phyloP scores from a whole-genome alignment of 768 basidiomycete species.

The Boletus pseudopeckii region DNA sequence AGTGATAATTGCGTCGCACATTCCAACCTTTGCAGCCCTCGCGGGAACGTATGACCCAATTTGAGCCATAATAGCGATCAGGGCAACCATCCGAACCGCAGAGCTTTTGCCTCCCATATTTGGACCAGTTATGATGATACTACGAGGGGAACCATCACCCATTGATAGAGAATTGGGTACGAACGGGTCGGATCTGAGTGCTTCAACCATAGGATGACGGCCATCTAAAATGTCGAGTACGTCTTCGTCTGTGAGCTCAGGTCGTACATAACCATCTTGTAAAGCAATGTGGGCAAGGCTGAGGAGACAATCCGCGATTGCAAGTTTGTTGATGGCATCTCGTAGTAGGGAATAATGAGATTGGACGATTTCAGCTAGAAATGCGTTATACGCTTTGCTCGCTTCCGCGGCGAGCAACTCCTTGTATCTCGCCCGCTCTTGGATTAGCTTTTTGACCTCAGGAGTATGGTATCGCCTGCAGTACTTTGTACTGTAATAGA shows the following conservation, averaged over 20 bases:
- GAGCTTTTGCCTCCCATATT: slow-evolving; percentile 91
- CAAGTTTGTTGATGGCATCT: slow-evolving; percentile 75
- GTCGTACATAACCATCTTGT: slow-evolving; percentile 73
- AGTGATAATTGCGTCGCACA: slow-evolving; percentile 82
- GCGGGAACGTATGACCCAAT: slow-evolving; percentile 95
- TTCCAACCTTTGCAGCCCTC: slow-evolving; percentile 61
- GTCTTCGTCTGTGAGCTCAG: slow-evolving; percentile 66
- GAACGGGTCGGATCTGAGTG: slow-evolving; percentile 72
- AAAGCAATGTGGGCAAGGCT: slow-evolving; percentile 81
- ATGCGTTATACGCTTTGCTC: slow-evolving; percentile 59
- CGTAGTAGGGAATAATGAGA: slow-evolving; percentile 71
- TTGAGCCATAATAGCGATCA: slow-evolving; percentile 75
- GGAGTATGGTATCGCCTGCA: slow-evolving; percentile 77
- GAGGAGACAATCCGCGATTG: slow-evolving; percentile 80
- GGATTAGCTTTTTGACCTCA: slow-evolving; percentile 52
- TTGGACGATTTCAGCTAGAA: slow-evolving; percentile 65
- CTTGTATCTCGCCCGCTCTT: slow-evolving; percentile 70
- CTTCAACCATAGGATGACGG: slow-evolving; percentile 91
- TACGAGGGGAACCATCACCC: slow-evolving; percentile 48
- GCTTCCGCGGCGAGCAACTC: slow-evolving; percentile 71
- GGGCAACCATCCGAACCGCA: slow-evolving; percentile 72
- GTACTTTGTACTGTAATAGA: slow-evolving; percentile 58
- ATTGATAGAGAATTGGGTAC: slow-evolving; percentile 79
- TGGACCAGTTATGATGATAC: slow-evolving; percentile 78
- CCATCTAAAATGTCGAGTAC: slow-evolving; percentile 75